Evolutionary conservation across 78 protist species (phyloP), one percentile per base, ranked within the genome.

Genomic region (Speleostelium caveatum): DNA sequence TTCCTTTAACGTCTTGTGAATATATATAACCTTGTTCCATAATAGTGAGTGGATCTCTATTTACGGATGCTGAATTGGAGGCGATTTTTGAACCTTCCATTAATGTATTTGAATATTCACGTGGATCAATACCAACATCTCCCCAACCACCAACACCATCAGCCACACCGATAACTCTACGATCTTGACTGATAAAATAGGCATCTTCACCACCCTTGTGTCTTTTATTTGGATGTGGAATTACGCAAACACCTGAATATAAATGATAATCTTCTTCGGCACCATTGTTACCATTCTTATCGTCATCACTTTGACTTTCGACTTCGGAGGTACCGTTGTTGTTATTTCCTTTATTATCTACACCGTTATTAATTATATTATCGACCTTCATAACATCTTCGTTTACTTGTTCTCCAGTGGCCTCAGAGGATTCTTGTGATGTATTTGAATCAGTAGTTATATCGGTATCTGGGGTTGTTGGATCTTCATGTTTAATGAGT

Each of bases 161-260:
- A 0, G 90, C 90, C 10, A 83, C 90, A n/a, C 90, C 90, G 32
- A 83, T 63, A 0, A 75, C 38, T 41, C 75, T 67, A 41, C 32
- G 65, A 60, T 83, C 90, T 67, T 67, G 51, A 56, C 77, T 68
- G 1, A 83, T 3, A 71, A 87, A 87, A 51, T 74, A 35, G 7
- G 93, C 93, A 67, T 87, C 93, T 24, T 87, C 93, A 32, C 93
- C 93, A 22, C 93, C 93, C 61, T 87, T 87, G 45, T 87, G 87
- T 60, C 77, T 58, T 65, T 87, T 87, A 59, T 87, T 72, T 55
- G 93, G 93, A 59, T 87, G 93, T 68, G 93, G 87, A 71, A 87
- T 87, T 10, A 71, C 86, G 8, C 86, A 71, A 26, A 76, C 22
- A 17, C 93, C 93, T 28, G 86, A 74, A 42, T 73, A 65, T 26